A percentile compares a stretch with the other conserved stretches of the same genome.
Evolutionary conservation across 2,329 filamentous ascomycete species (phyloP).

Genomic region (Ceratocystis destructans): DNA sequence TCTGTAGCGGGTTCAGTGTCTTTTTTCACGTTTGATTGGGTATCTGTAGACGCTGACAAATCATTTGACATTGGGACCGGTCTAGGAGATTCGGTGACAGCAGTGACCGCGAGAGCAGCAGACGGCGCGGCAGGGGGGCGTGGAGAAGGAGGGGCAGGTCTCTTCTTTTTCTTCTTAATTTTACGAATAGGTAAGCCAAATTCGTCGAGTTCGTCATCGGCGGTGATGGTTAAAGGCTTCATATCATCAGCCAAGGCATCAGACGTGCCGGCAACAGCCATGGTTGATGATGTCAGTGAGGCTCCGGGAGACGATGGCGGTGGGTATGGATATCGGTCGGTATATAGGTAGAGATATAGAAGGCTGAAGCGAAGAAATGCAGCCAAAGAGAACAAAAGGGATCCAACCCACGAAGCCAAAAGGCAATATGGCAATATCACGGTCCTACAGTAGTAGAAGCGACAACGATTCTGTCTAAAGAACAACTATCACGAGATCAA

Average conservation of each 20-base stretch:
- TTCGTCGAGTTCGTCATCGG: slow-evolving; percentile 45
- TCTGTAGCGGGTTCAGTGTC: neutral
- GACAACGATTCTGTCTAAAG: neutral
- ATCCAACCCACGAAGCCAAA: neutral
- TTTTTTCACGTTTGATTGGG: neutral
- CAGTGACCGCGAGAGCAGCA: neutral
- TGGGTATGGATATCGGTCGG: neutral
- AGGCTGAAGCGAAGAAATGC: neutral
- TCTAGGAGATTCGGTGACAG: neutral
- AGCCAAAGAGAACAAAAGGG: neutral
- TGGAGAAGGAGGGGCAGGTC: slow-evolving; percentile 19
- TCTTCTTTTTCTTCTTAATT: slow-evolving; percentile 21
- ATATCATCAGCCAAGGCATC: slow-evolving; percentile 14
- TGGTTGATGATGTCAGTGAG: neutral
- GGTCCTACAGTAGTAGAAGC: neutral
- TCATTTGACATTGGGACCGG: neutral
- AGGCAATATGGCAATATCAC: neutral
- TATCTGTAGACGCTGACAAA: neutral
- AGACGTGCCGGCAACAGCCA: neutral
- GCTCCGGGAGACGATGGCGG: neutral
- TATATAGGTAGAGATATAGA: neutral
- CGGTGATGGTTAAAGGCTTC: slow-evolving; percentile 18
- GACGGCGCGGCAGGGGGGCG: neutral
- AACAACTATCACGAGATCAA: slow-evolving; percentile 3
- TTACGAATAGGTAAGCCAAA: slow-evolving; percentile 50